These are phyloP conservation scores for Fonsecaea monophora DNA, from an alignment of 2,329 filamentous ascomycete species.

Conservation along the genomic window DNA sequence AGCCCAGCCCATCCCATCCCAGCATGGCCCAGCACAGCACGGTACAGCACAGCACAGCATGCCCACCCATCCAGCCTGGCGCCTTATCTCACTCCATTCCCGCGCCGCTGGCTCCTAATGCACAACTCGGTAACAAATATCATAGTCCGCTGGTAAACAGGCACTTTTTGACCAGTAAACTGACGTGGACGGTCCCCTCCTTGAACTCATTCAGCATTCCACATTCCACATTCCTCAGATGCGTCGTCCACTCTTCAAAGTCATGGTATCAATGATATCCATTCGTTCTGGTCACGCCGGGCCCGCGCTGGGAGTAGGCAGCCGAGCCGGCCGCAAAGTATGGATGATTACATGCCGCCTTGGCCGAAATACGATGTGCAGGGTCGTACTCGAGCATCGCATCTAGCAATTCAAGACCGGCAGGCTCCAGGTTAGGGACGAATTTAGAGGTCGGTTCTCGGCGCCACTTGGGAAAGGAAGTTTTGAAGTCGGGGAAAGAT, in stretches of 20 bases:
- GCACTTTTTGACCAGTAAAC: constrained; percentile 2
- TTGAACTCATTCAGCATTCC: background rate
- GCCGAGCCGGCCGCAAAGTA: constrained; percentile 71
- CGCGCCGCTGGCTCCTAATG: background rate
- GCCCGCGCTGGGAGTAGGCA: constrained; percentile 54
- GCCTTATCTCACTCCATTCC: background rate
- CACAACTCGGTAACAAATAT: constrained; percentile 6
- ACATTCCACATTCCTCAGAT: background rate
- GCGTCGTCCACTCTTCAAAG: constrained; percentile 1
- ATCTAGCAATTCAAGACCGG: constrained; percentile 60
- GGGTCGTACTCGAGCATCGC: constrained; percentile 85
- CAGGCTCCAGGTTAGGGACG: constrained; percentile 74
- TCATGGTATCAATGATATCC: constrained; percentile 47
- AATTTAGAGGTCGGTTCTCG: constrained; percentile 71
- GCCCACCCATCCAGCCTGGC: background rate
- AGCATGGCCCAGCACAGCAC: background rate
- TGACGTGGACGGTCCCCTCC: background rate
- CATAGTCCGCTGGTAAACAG: background rate
- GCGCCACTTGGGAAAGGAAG: constrained; percentile 89
- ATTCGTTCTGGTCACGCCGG: constrained; percentile 41
- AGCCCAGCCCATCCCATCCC: no score
- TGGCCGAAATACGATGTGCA: constrained; percentile 83
- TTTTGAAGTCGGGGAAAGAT: constrained; percentile 93
- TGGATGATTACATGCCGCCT: constrained; percentile 81
- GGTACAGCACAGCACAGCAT: background rate